A percentile compares a stretch with the other conserved stretches of the same genome.
phyloP scores from a whole-genome alignment of 371 early-diverging fungal genomes.

The Mucor lusitanicus region DNA sequence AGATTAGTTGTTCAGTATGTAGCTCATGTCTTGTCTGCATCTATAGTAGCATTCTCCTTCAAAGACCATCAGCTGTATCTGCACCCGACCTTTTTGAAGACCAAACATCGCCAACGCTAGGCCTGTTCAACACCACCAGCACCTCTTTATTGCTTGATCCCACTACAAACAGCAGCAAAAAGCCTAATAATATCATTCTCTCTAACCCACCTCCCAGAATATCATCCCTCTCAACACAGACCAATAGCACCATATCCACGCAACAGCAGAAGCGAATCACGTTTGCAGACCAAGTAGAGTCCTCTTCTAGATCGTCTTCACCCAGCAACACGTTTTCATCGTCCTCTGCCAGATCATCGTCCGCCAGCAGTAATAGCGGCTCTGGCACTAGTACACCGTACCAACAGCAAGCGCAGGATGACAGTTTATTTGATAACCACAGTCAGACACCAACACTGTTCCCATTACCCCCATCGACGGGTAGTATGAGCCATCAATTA shows the following conservation, averaged over 20 bases:
- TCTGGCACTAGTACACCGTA: background rate
- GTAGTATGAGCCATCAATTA: background rate
- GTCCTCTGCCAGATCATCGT: slow-evolving; percentile 12
- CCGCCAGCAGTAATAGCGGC: background rate
- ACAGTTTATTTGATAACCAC: background rate
- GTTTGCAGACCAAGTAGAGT: slow-evolving; percentile 20
- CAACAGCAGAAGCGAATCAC: slow-evolving; percentile 9
- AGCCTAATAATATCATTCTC: background rate
- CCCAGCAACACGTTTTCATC: slow-evolving; percentile 10
- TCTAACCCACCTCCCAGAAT: slow-evolving; percentile 26
- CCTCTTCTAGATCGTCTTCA: background rate
- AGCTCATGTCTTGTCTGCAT: background rate
- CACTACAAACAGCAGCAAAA: background rate
- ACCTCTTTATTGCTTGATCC: background rate
- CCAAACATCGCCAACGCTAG: slow-evolving; percentile 12
- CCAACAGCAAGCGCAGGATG: background rate
- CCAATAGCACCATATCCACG: background rate
- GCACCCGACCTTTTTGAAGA: background rate
- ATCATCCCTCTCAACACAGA: slow-evolving; percentile 14
- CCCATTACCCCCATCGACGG: background rate
- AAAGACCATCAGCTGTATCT: background rate
- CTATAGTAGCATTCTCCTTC: slow-evolving; percentile 2
- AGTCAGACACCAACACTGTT: background rate
- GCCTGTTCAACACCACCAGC: background rate
- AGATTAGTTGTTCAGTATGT: background rate